Evolutionary conservation across 306 rosid species (phyloP).

Genomic region (Heteromeles arbutifolia): DNA sequence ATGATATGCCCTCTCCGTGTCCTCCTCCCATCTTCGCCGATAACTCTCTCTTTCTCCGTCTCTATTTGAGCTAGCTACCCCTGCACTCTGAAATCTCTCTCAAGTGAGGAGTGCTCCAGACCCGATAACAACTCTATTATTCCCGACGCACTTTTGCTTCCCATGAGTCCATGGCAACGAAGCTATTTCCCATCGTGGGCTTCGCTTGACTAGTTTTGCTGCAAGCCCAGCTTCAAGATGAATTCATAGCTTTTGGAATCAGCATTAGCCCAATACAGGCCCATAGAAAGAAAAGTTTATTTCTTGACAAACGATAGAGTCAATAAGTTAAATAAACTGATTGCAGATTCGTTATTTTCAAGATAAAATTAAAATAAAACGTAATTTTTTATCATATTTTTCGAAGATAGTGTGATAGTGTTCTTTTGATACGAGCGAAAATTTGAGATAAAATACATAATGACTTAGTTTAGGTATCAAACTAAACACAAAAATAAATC

Average conservation of each 20-base stretch:
- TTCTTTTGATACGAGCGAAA: too few species aligned
- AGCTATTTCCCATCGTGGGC: not conserved
- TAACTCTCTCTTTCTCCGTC: not conserved
- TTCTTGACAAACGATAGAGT: too few species aligned
- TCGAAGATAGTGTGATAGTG: too few species aligned
- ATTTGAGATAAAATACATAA: too few species aligned
- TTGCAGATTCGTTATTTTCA: too few species aligned
- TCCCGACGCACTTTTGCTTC: not conserved
- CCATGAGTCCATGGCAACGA: not conserved
- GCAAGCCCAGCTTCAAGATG: not conserved
- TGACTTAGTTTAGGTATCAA: too few species aligned
- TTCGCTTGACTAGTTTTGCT: not conserved
- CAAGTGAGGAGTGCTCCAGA: not conserved
- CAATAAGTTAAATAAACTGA: too few species aligned
- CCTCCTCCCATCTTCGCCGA: constrained; percentile 38
- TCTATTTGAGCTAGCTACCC: not conserved
- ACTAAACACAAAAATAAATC: too few species aligned
- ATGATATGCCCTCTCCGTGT: constrained; percentile 45
- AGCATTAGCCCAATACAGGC: not conserved
- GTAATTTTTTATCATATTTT: too few species aligned
- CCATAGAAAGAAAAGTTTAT: not conserved
- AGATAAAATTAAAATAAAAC: too few species aligned
- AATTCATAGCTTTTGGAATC: not conserved
- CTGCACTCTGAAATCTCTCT: not conserved
- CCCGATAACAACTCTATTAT: not conserved